Conservation (phyloP, 805 yeast genomes). For the Wickerhamiella hasegawae region DNA sequence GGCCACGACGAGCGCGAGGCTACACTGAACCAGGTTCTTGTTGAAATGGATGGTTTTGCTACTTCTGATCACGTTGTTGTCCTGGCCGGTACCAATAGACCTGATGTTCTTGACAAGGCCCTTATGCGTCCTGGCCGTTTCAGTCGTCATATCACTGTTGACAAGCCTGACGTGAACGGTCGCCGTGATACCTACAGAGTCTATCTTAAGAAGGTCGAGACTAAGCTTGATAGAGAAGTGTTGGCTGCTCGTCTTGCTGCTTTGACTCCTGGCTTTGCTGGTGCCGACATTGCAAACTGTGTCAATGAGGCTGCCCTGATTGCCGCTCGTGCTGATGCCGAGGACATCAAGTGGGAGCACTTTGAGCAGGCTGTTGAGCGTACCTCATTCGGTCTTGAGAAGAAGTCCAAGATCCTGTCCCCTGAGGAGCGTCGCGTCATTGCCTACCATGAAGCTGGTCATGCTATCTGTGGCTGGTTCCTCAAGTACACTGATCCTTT, state of each 20-base stretch:
- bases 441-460: constrained; percentile 95
- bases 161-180: constrained; percentile 78
- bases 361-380: constrained; percentile 90
- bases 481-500: constrained; percentile 78
- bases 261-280: constrained; percentile 87
- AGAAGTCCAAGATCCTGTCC: constrained; percentile 61
- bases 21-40: constrained; percentile 78
- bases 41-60: constrained; percentile 91
- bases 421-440: constrained; percentile 72
- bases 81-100: constrained; percentile 86
- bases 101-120: constrained; percentile 82
- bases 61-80: constrained; percentile 85
- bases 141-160: constrained; percentile 76
- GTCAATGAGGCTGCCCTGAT: constrained; percentile 90
- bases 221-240: constrained; percentile 33
- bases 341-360: constrained; percentile 46
- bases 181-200: constrained; percentile 75
- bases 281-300: constrained; percentile 91
- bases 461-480: constrained; percentile 92
- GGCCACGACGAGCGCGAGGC: constrained; percentile 88
- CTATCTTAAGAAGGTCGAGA: constrained; percentile 47
- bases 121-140: constrained; percentile 89
- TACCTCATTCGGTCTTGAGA: constrained; percentile 87
- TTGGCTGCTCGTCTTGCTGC: constrained; percentile 78
- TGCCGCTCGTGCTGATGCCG: constrained; percentile 68